phyloP scores from a whole-genome alignment of 78 protist species.

The Dictyostelium capitatum region DNA sequence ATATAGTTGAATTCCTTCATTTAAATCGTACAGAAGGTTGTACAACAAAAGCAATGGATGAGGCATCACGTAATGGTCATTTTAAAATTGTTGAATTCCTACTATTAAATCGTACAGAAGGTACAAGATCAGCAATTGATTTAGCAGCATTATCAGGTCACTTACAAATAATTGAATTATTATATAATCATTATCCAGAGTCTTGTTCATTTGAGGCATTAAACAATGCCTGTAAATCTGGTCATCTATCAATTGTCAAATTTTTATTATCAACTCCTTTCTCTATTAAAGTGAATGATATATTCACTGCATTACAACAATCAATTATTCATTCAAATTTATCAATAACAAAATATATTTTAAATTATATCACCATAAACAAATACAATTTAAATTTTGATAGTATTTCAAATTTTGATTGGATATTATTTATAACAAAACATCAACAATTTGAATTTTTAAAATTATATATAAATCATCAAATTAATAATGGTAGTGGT shows the following conservation, averaged over 20 bases:
- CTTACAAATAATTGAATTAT: background rate
- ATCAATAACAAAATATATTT: background rate
- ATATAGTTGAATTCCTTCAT: constrained; percentile 15
- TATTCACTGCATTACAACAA: background rate
- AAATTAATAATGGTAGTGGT: background rate
- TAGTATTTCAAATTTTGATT: background rate
- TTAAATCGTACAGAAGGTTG: background rate
- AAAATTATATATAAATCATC: background rate
- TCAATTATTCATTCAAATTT: background rate
- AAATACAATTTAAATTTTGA: background rate
- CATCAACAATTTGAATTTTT: background rate
- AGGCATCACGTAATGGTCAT: background rate
- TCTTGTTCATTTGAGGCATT: background rate
- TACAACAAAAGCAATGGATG: background rate
- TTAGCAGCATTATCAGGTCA: background rate
- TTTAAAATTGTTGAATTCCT: background rate
- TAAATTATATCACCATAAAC: background rate
- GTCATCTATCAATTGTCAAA: background rate
- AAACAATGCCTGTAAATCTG: background rate
- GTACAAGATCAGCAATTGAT: background rate
- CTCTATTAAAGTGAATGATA: background rate
- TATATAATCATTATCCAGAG: background rate
- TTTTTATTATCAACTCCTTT: background rate
- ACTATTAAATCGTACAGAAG: background rate
- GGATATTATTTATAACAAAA: background rate